Evolutionary conservation across 352 stramenopile species (phyloP), one percentile per base, ranked within the genome.

Genomic region (Phytophthora sp.): DNA sequence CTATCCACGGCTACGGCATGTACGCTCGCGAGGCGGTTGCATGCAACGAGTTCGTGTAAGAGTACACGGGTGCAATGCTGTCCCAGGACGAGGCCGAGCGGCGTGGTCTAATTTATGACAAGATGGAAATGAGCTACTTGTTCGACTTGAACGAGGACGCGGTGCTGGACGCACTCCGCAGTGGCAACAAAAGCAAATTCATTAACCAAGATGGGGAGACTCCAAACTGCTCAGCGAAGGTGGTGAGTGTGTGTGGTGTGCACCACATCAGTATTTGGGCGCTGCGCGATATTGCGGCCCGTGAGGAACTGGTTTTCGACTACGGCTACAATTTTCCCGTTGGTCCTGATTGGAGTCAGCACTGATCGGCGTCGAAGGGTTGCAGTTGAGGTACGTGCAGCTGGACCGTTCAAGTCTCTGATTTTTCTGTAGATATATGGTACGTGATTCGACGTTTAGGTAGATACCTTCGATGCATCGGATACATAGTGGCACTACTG

Each of bases 151-250:
- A 92, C 45, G 83, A 88, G 11, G 92, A 98, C 27, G 79, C 75
- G 17, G 82, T 92, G 27, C 63, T 98, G 23, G 94, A 98, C 62
- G 91, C 92, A 0, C 76, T 91, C 23, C 82, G 87, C 24, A 88
- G 87, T 26, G 93, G 95, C 20, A 98, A 98, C 77, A 97, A 98
- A 66, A 91, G 80, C 51, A 88, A 94, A 50, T 98, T 96, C 56
- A 82, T 87, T 11, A 95, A 97, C 66, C 90, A 98, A 58, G 55
- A 62, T 0, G 51, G 55, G 12, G 72, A 79, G 1, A 56, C 69
- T 0, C 80, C 86, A 0, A 98, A 97, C 49, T 94, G 82, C 49
- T 70, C 79, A 35, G 76, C 84, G 2, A 85, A 86, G 52, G 86
- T 92, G 34, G 72, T 95, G 34, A 75, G 77, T 41, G 81, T 96